These are phyloP conservation scores for Mortierella antarctica DNA, from an alignment of 192 early-diverging fungal genomes.

Conservation along the genomic window DNA sequence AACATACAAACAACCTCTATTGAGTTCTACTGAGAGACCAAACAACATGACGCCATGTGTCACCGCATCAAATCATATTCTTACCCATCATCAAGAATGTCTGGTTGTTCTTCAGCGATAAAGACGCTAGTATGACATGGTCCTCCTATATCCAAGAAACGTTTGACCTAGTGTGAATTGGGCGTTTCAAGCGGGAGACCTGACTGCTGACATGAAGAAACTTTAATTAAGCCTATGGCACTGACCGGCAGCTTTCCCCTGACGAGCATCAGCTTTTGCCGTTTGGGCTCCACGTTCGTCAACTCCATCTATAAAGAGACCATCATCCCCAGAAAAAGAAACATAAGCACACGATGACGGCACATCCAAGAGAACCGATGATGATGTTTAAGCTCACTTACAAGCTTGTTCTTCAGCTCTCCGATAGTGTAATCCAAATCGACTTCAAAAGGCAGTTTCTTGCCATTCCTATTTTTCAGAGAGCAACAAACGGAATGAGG, in stretches of 20 bases:
- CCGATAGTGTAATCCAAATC: constrained; percentile 44
- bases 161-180: too few relatives aligned
- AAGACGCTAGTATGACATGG: constrained; percentile 32
- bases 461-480: constrained; percentile 35
- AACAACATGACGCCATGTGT: not conserved
- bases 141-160: constrained; percentile 25
- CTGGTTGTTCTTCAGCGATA: constrained; percentile 45
- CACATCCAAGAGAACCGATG: not conserved
- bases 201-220: not conserved
- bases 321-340: not conserved
- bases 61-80: not conserved
- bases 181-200: not conserved
- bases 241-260: constrained; percentile 71
- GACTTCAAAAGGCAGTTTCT: constrained; percentile 45
- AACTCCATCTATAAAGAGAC: constrained; percentile 56
- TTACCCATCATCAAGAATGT: constrained; percentile 56
- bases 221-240: not conserved
- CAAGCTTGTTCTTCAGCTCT: constrained; percentile 44
- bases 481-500: not conserved
- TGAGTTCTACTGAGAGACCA: not conserved
- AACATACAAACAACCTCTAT: not conserved
- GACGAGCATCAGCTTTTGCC: constrained; percentile 80
- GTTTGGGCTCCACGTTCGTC: constrained; percentile 69
- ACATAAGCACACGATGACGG: too few relatives aligned
- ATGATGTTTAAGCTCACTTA: not conserved